Conservation (phyloP, 257 asterid genomes). For the Eucommia ulmoides region DNA sequence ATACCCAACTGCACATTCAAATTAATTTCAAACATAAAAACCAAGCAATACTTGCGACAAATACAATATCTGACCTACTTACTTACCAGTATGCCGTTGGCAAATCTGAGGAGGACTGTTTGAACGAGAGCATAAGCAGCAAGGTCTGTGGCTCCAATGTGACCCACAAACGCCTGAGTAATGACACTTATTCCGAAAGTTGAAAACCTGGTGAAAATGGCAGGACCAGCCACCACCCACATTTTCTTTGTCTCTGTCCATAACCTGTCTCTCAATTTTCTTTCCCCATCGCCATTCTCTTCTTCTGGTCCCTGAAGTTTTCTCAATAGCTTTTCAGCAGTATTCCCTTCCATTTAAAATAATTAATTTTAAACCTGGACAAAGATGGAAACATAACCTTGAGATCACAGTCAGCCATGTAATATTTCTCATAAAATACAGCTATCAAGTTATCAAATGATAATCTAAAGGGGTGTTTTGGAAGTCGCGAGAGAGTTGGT, state of each 20-base stretch:
- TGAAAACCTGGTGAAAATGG: conserved; percentile 31
- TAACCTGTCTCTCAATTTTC: conserved; percentile 8
- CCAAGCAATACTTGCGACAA: neutral
- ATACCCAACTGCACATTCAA: conserved; percentile 44
- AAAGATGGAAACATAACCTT: too few relatives aligned
- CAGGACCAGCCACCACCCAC: conserved; percentile 43
- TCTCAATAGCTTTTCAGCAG: conserved; percentile 12
- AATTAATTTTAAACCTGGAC: too few relatives aligned
- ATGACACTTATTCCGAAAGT: conserved; percentile 35
- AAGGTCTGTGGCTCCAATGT: conserved; percentile 28
- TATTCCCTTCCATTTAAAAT: conserved; percentile 23
- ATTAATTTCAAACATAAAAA: neutral
- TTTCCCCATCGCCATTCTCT: conserved; percentile 5
- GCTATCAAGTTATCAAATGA: too few relatives aligned
- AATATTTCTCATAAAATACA: too few relatives aligned
- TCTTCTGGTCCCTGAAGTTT: neutral
- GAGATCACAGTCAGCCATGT: too few relatives aligned
- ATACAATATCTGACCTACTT: neutral
- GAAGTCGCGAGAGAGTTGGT: too few relatives aligned
- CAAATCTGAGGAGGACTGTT: conserved; percentile 33
- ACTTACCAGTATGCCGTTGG: conserved; percentile 34
- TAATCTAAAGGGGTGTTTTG: too few relatives aligned
- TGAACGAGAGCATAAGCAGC: conserved; percentile 47
- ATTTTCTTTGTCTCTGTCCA: conserved; percentile 32
- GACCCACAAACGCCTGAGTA: conserved; percentile 43